Conservation (phyloP, 768 basidiomycete genomes). For the Collybia sordida region DNA sequence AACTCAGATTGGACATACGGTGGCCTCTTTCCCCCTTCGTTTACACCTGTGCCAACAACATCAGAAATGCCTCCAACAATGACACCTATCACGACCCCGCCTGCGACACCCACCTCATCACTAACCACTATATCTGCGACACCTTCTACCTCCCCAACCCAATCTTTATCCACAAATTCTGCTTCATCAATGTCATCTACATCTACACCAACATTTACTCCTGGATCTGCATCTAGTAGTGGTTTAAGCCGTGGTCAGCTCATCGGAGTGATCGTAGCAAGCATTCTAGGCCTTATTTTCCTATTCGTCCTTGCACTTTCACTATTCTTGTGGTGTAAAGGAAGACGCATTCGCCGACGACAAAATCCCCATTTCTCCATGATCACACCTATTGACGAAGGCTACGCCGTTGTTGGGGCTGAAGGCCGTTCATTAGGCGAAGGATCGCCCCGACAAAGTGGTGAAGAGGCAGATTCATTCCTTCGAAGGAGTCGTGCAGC, state of each 20-base stretch:
- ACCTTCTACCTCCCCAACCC: slow-evolving; percentile 27
- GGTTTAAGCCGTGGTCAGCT: slow-evolving; percentile 38
- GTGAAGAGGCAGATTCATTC: slow-evolving; percentile 71
- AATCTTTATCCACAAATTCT: slow-evolving; percentile 25
- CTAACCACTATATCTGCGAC: slow-evolving; percentile 26
- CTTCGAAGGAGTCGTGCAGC: slow-evolving; percentile 36
- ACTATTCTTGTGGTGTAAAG: slow-evolving; percentile 46
- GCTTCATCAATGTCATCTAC: slow-evolving; percentile 14
- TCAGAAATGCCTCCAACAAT: slow-evolving; percentile 6
- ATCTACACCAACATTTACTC: slow-evolving; percentile 26
- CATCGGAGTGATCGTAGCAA: slow-evolving; percentile 59
- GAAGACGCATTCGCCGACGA: slow-evolving; percentile 39
- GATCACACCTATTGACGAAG: slow-evolving; percentile 28
- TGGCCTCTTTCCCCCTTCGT: slow-evolving; percentile 66
- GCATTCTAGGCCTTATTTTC: slow-evolving; percentile 58
- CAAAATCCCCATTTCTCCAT: slow-evolving; percentile 25
- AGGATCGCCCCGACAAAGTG: slow-evolving; percentile 67
- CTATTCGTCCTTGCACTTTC: slow-evolving; percentile 52
- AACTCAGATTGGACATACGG: slow-evolving; percentile 73
- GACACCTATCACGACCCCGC: slow-evolving; percentile 21
- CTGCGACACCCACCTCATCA: slow-evolving; percentile 17
- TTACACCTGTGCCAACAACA: slow-evolving; percentile 28
- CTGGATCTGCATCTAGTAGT: slow-evolving; percentile 6
- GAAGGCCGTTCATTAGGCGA: slow-evolving; percentile 50
- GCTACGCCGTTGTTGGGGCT: slow-evolving; percentile 37